A percentile compares a stretch with the other conserved stretches of the same genome.
Conservation (phyloP, 176 grass and related monocot species). For the Aegilops sharonensis region DNA sequence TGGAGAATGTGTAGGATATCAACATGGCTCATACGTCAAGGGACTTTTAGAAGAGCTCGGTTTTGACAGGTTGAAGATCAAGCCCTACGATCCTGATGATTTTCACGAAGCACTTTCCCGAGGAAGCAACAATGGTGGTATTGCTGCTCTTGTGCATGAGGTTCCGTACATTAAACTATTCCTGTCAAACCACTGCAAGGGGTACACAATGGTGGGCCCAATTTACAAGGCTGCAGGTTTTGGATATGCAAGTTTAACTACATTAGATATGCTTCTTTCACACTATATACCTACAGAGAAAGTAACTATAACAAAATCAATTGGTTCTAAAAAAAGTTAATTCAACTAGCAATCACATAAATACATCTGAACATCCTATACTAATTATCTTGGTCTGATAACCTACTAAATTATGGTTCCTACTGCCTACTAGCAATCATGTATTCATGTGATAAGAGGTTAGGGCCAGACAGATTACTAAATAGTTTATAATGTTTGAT, state of each 20-base stretch:
- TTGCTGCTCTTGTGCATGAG: constrained; percentile 45
- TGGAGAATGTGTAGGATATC: constrained; percentile 45
- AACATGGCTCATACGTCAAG: constrained; percentile 23
- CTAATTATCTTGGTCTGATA: not conserved
- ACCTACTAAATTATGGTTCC: not conserved
- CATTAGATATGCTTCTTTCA: not conserved
- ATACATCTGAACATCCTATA: not conserved
- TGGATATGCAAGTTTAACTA: constrained; percentile 49
- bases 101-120: constrained; percentile 41
- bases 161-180: constrained; percentile 51
- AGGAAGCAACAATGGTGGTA: constrained; percentile 53
- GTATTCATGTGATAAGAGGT: too few species aligned
- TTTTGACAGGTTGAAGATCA: constrained; percentile 46
- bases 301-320: not conserved
- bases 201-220: constrained; percentile 49
- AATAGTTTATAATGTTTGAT: not conserved
- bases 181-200: constrained; percentile 44
- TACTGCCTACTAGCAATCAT: not conserved
- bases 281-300: not conserved
- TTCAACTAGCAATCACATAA: not conserved
- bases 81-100: constrained; percentile 26
- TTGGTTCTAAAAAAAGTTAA: not conserved
- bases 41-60: constrained; percentile 28
- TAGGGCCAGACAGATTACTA: not conserved
- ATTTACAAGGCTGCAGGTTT: constrained; percentile 58